These are phyloP conservation scores for Fusarium avenaceum DNA, from an alignment of 2,329 filamentous ascomycete species.

Conservation along the genomic window DNA sequence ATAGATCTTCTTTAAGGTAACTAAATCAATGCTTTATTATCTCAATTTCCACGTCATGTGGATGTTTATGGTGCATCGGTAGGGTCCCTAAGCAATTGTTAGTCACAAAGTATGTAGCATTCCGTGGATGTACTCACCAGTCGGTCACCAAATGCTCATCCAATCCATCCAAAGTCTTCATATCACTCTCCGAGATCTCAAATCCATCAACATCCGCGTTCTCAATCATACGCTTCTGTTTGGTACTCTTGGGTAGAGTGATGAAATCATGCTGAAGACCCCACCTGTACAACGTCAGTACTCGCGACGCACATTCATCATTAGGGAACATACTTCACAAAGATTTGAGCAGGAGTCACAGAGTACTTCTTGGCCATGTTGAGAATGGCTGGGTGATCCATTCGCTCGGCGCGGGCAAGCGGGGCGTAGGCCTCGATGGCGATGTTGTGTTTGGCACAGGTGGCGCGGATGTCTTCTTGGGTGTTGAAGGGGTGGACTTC, in stretches of 20 bases:
- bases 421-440: slow-evolving; percentile 85
- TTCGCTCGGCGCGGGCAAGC: slow-evolving; percentile 76
- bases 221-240: slow-evolving; percentile 71
- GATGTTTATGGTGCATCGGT: slow-evolving; percentile 46
- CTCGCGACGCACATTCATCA: accelerated
- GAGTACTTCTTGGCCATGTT: slow-evolving; percentile 75
- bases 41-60: neutral
- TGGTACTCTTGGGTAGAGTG: slow-evolving; percentile 79
- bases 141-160: slow-evolving; percentile 82
- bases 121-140: slow-evolving; percentile 58
- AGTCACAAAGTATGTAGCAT: neutral
- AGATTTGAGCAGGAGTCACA: slow-evolving; percentile 78
- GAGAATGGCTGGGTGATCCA: slow-evolving; percentile 75
- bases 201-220: slow-evolving; percentile 74
- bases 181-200: slow-evolving; percentile 72
- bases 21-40: neutral
- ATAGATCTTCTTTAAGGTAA: neutral
- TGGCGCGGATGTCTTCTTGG: slow-evolving; percentile 73
- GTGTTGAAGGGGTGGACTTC: slow-evolving; percentile 89
- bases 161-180: slow-evolving; percentile 72
- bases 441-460: slow-evolving; percentile 76
- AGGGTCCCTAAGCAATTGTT: slow-evolving; percentile 48
- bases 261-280: slow-evolving; percentile 80
- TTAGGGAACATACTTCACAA: slow-evolving; percentile 65
- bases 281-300: slow-evolving; percentile 66